These are phyloP conservation scores for Kuraishia ogatae DNA, from an alignment of 805 yeast species.

Conservation along the genomic window DNA sequence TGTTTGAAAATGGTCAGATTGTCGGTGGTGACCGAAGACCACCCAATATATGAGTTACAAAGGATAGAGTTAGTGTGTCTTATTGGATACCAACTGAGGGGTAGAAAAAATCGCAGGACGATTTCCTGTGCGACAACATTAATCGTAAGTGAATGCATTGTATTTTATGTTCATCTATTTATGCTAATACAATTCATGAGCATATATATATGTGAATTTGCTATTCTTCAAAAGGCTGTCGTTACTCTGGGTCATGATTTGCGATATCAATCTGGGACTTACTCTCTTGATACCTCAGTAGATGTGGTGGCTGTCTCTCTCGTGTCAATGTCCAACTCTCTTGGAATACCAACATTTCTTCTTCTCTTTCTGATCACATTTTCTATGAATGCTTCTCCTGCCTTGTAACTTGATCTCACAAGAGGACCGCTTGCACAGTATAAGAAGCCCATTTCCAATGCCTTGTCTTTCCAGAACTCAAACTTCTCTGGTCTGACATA, in stretches of 20 bases:
- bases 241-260: not conserved
- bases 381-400: conserved; percentile 96
- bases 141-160: not conserved
- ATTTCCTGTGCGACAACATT: not conserved
- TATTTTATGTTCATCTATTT: no score
- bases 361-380: conserved; percentile 77
- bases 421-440: conserved; percentile 97
- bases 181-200: no score
- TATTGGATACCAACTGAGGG: not conserved
- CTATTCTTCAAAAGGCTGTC: not conserved
- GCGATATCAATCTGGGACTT: not conserved
- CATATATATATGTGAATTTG: not conserved
- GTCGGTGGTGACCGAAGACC: not conserved
- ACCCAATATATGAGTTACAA: not conserved
- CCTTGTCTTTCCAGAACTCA: conserved; percentile 84
- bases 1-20: conserved; percentile 1
- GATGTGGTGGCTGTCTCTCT: not conserved
- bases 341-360: conserved; percentile 29
- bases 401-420: conserved; percentile 94
- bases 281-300: not conserved
- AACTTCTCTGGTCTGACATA: conserved; percentile 91
- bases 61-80: not conserved
- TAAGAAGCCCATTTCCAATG: conserved; percentile 82
- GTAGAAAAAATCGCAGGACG: not conserved
- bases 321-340: conserved; percentile 13